Evolutionary conservation across 345 rosid species (phyloP).

Genomic region (Garcia nutans): DNA sequence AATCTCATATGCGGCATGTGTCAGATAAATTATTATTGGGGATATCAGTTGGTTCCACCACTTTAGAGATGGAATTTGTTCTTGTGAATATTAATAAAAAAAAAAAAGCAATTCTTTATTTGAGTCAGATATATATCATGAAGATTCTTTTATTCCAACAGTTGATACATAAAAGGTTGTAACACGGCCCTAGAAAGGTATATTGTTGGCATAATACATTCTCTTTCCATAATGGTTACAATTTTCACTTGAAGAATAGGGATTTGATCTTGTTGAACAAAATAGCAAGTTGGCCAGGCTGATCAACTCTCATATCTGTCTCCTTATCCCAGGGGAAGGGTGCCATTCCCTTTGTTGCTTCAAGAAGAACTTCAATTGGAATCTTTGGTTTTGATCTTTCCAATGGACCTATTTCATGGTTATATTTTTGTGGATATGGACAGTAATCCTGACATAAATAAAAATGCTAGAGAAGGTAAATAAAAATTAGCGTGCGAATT

Average conservation of each 20-base stretch:
- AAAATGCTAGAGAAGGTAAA: neutral
- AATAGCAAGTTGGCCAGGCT: slow-evolving; percentile 27
- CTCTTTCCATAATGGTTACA: neutral
- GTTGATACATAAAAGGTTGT: neutral
- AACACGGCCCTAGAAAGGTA: neutral
- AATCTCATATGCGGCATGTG: slow-evolving; percentile 15
- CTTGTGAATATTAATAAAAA: neutral
- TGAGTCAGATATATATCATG: neutral
- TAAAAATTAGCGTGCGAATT: neutral
- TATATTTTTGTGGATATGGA: slow-evolving; percentile 50
- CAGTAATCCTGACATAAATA: slow-evolving; percentile 43
- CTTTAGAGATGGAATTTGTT: slow-evolving; percentile 17
- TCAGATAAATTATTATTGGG: slow-evolving; percentile 22
- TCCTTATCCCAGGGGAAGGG: slow-evolving; percentile 68
- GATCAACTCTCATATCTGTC: slow-evolving; percentile 58
- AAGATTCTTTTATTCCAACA: slow-evolving; percentile 12
- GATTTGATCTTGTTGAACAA: slow-evolving; percentile 33
- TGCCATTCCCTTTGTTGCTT: slow-evolving; percentile 53
- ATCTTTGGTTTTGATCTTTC: slow-evolving; percentile 46
- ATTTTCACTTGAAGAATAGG: slow-evolving; percentile 36
- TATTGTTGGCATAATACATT: neutral
- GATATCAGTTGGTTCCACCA: slow-evolving; percentile 23
- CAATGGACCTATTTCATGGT: slow-evolving; percentile 50
- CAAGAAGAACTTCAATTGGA: slow-evolving; percentile 47
- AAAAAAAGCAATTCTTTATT: neutral